Evolutionary conservation across 2,329 filamentous ascomycete species (phyloP).

Genomic region (Neonectria neomacrospora): DNA sequence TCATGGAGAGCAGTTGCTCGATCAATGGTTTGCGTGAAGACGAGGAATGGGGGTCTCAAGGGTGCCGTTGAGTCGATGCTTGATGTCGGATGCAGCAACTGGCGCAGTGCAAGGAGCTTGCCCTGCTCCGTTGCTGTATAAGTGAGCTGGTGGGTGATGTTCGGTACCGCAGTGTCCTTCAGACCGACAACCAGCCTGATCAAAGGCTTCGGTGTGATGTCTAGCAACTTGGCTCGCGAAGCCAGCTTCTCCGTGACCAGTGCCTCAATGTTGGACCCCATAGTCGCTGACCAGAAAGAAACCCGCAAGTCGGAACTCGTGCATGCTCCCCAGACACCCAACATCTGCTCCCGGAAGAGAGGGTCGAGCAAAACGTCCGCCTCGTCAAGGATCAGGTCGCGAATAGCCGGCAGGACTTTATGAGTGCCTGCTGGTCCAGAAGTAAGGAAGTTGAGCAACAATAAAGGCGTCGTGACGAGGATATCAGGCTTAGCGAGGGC

Average conservation of each 20-base stretch:
- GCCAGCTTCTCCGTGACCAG: slow-evolving; percentile 76
- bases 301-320: slow-evolving; percentile 75
- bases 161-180: slow-evolving; percentile 95
- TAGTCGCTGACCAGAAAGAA: slow-evolving; percentile 95
- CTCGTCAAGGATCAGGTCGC: slow-evolving; percentile 86
- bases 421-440: slow-evolving; percentile 56
- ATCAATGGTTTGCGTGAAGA: slow-evolving; percentile 96
- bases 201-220: slow-evolving; percentile 61
- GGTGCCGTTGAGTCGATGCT: slow-evolving; percentile 64
- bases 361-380: slow-evolving; percentile 94
- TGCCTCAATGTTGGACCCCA: slow-evolving; percentile 91
- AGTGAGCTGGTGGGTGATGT: slow-evolving; percentile 86
- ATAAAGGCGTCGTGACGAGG: slow-evolving; percentile 59
- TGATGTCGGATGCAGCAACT: slow-evolving; percentile 82
- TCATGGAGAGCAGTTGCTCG: slow-evolving; percentile 87
- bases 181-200: slow-evolving; percentile 92
- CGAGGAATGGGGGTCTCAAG: slow-evolving; percentile 87
- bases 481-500: slow-evolving; percentile 51
- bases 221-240: slow-evolving; percentile 58
- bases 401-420: slow-evolving; percentile 72
- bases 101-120: slow-evolving; percentile 90
- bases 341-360: slow-evolving; percentile 88
- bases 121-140: slow-evolving; percentile 95
- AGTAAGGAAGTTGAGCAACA: slow-evolving; percentile 79
- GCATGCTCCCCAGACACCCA: slow-evolving; percentile 85